These are phyloP conservation scores for Xylariomycetidae sp. DNA, from an alignment of 2,329 filamentous ascomycete species.

Conservation along the genomic window DNA sequence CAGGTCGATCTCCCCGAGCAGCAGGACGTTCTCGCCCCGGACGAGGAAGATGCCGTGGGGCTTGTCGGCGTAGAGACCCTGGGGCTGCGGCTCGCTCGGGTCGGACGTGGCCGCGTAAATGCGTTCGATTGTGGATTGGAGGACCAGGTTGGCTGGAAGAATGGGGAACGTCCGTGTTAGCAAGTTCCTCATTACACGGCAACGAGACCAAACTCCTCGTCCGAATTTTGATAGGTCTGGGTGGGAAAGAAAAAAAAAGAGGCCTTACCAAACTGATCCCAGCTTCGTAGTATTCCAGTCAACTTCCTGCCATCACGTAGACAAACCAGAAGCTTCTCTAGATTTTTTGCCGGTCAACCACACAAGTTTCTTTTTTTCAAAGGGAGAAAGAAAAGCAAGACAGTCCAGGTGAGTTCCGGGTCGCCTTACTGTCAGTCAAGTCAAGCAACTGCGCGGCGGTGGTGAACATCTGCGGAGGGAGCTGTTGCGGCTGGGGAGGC, in stretches of 20 bases:
- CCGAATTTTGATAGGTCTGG: constrained; percentile 5
- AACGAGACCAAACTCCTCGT: no score
- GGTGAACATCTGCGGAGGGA: constrained; percentile 96
- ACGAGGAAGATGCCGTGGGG: constrained; percentile 85
- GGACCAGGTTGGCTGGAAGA: constrained; percentile 77
- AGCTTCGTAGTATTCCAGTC: constrained; percentile 86
- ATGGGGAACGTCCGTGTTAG: no score
- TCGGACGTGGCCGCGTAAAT: constrained; percentile 55
- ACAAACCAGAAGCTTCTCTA: constrained; percentile 92
- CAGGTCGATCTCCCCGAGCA: constrained; percentile 93
- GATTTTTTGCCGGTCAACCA: constrained; percentile 26
- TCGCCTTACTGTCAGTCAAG: constrained; percentile 84
- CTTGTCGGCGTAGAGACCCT: constrained; percentile 74
- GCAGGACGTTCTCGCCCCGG: constrained; percentile 91
- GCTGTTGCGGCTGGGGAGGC: constrained; percentile 51
- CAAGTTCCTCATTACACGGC: no score
- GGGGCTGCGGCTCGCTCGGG: constrained; percentile 28
- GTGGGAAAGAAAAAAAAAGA: background rate
- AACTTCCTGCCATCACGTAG: constrained; percentile 92
- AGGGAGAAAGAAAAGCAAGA: no score
- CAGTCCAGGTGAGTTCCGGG: no score
- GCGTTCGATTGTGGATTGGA: constrained; percentile 88
- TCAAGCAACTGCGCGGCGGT: constrained; percentile 94
- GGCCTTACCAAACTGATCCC: constrained; percentile 90
- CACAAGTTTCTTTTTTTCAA: no score